phyloP scores from a whole-genome alignment of 176 grass and related monocot genomes.

The Themeda triandra region DNA sequence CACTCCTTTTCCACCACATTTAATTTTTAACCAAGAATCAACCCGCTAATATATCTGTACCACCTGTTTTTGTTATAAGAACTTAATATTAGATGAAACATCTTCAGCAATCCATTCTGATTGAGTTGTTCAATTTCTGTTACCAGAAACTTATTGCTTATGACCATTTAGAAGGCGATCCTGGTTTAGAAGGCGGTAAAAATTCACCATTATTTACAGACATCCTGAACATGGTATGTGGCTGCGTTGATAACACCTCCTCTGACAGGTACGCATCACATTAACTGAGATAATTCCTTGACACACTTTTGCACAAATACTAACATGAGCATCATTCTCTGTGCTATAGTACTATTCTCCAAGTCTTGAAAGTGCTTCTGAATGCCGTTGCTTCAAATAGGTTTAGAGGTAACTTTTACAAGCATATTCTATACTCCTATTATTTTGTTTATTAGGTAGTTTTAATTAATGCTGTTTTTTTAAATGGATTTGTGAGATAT shows the following conservation, averaged over 20 bases:
- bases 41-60: neutral
- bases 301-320: conserved; percentile 22
- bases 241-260: conserved; percentile 93
- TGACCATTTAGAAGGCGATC: conserved; percentile 99
- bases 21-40: conserved; percentile 5
- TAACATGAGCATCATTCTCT: conserved; percentile 24
- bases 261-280: conserved; percentile 68
- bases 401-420: conserved; percentile 80
- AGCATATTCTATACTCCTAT: conserved; percentile 6
- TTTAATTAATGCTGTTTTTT: neutral
- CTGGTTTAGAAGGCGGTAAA: conserved; percentile 92
- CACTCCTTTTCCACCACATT: neutral
- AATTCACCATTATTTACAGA: conserved; percentile 86
- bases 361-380: conserved; percentile 99
- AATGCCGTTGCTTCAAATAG: conserved; percentile 96
- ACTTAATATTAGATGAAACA: neutral
- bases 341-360: conserved; percentile 82
- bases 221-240: conserved; percentile 83
- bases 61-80: conserved; percentile 1
- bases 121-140: conserved; percentile 35
- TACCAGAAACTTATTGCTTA: conserved; percentile 99
- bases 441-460: conserved; percentile 1
- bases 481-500: neutral
- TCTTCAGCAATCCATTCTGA: conserved; percentile 31
- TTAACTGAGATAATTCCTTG: conserved; percentile 21